Conservation (phyloP, 2,329 filamentous ascomycete species). For the Sclerotinia minor region DNA sequence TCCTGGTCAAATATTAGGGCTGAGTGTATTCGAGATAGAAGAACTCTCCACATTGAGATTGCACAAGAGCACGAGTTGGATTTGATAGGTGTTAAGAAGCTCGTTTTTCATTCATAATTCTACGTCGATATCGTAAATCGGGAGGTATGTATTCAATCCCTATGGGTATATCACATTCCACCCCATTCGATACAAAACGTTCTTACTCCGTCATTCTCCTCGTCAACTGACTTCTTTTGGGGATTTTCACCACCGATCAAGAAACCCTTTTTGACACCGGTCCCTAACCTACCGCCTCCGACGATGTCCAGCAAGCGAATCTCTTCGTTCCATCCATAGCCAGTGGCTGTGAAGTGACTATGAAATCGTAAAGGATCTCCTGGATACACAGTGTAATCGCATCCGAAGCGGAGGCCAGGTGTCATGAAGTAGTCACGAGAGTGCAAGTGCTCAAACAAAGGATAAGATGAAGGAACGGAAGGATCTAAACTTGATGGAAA, state of each 20-base stretch:
- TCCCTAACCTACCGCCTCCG: slow-evolving; percentile 82
- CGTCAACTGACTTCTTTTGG: slow-evolving; percentile 36
- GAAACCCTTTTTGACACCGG: slow-evolving; percentile 94
- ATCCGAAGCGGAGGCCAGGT: slow-evolving; percentile 90
- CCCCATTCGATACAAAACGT: slow-evolving; percentile 92
- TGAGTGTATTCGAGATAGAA: too few relatives aligned
- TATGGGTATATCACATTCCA: slow-evolving; percentile 66
- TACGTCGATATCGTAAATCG: background rate
- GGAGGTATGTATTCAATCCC: background rate
- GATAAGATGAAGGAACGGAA: slow-evolving; percentile 57
- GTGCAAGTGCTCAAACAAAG: slow-evolving; percentile 80
- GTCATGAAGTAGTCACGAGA: slow-evolving; percentile 80
- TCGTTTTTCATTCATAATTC: background rate
- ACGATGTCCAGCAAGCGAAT: slow-evolving; percentile 84
- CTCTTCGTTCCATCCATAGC: slow-evolving; percentile 82
- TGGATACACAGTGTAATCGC: slow-evolving; percentile 91
- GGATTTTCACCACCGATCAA: slow-evolving; percentile 71
- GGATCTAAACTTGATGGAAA: slow-evolving; percentile 40
- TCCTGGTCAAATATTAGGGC: too few relatives aligned
- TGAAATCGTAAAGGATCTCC: slow-evolving; percentile 94
- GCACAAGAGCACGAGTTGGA: background rate
- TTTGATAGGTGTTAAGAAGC: background rate
- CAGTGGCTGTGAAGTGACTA: slow-evolving; percentile 87
- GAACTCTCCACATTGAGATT: too few relatives aligned
- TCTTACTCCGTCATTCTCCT: slow-evolving; percentile 52